These are phyloP conservation scores for Notholithocarpus densiflorus DNA, from an alignment of 306 rosid genomes.

Conservation along the genomic window DNA sequence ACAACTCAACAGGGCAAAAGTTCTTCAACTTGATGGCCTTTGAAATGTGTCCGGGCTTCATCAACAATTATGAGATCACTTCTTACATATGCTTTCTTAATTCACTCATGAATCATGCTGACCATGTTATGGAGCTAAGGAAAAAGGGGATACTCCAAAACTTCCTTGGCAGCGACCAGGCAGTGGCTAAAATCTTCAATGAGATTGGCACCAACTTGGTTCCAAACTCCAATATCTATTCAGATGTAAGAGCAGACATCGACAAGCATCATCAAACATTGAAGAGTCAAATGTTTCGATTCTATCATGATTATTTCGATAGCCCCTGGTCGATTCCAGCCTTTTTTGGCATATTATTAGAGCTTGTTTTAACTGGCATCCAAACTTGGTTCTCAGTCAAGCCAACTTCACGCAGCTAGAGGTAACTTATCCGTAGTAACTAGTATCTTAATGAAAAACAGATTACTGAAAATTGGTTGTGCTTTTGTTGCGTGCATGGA, in stretches of 20 bases:
- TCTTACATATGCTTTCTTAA: constrained; percentile 15
- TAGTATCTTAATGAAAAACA: too few species aligned
- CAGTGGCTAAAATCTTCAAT: constrained; percentile 25
- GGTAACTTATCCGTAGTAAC: too few species aligned
- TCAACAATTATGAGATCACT: constrained; percentile 3
- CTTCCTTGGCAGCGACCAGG: constrained; percentile 20
- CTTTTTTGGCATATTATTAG: too few species aligned
- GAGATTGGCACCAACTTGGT: constrained; percentile 19
- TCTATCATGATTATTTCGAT: too few species aligned
- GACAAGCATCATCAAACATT: too few species aligned
- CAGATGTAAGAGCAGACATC: background rate
- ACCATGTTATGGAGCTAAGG: constrained; percentile 14
- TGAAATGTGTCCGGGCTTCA: constrained; percentile 20
- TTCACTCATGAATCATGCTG: constrained; percentile 17
- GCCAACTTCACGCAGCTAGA: too few species aligned
- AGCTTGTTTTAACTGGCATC: too few species aligned
- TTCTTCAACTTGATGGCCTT: constrained; percentile 27
- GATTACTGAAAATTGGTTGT: too few species aligned
- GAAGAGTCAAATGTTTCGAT: too few species aligned
- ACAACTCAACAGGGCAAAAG: constrained; percentile 10
- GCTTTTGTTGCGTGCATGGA: too few species aligned
- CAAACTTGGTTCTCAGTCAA: too few species aligned
- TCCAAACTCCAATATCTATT: background rate
- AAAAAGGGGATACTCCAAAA: constrained; percentile 1
- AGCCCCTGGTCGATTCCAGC: too few species aligned